phyloP scores from a whole-genome alignment of 2,329 filamentous ascomycete genomes.

The Hortaea werneckii region DNA sequence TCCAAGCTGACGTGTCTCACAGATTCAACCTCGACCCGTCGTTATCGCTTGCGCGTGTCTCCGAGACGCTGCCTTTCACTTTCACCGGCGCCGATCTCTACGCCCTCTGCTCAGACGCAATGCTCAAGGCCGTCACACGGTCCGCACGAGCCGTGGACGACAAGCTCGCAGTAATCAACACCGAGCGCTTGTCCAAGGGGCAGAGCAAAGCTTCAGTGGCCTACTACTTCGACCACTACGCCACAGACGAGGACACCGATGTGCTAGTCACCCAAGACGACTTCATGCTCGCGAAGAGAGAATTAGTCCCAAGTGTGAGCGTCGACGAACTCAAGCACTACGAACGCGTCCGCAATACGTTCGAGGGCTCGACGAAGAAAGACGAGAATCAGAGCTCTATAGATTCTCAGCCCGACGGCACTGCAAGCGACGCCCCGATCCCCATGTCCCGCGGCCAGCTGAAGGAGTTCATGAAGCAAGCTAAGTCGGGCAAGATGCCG shows the following conservation, averaged over 20 bases:
- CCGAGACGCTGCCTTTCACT: slow-evolving; percentile 75
- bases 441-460: not conserved
- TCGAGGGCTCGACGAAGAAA: slow-evolving; percentile 56
- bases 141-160: slow-evolving; percentile 75
- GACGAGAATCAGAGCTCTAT: slow-evolving; percentile 5
- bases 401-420: slow-evolving; percentile 1
- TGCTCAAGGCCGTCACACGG: slow-evolving; percentile 95
- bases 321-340: slow-evolving; percentile 88
- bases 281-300: slow-evolving; percentile 68
- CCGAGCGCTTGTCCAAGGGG: slow-evolving; percentile 21
- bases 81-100: slow-evolving; percentile 98
- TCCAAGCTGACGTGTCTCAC: not conserved
- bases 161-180: slow-evolving; percentile 65
- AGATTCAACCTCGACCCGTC: slow-evolving; percentile 78
- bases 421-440: not conserved
- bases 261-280: slow-evolving; percentile 86
- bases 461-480: slow-evolving; percentile 2
- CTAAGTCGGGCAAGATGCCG: not conserved
- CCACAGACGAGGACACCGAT: slow-evolving; percentile 68
- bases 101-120: slow-evolving; percentile 91
- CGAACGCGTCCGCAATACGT: slow-evolving; percentile 68
- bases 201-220: slow-evolving; percentile 59
- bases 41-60: slow-evolving; percentile 64
- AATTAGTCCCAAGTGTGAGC: slow-evolving; percentile 89
- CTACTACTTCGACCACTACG: slow-evolving; percentile 91